phyloP scores from a whole-genome alignment of 2,329 filamentous ascomycete species.

The Penicillium griseofulvum region DNA sequence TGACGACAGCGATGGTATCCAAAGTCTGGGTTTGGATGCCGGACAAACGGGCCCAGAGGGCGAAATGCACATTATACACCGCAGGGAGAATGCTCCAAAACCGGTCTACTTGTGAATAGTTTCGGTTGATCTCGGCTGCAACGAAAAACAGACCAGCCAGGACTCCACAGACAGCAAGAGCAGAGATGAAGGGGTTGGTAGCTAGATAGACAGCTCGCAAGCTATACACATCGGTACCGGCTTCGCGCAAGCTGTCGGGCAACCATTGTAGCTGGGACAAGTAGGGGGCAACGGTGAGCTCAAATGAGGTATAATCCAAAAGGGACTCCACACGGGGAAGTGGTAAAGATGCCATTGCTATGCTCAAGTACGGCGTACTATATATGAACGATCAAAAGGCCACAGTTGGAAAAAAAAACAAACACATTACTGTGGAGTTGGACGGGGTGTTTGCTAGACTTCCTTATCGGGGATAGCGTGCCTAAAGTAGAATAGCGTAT shows the following conservation, averaged over 20 bases:
- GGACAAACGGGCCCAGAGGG: constrained; percentile 74
- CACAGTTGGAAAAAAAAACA: constrained; percentile 3
- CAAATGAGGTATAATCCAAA: constrained; percentile 72
- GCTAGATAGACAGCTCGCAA: constrained; percentile 71
- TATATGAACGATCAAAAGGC: background rate
- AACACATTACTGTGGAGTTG: constrained; percentile 3
- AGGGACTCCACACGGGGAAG: constrained; percentile 66
- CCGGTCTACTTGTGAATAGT: constrained; percentile 96
- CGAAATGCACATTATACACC: constrained; percentile 80
- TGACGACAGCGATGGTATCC: constrained; percentile 69
- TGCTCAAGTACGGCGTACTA: background rate
- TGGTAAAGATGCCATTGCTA: constrained; percentile 58
- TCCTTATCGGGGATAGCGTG: constrained; percentile 16
- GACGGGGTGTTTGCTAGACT: constrained; percentile 17
- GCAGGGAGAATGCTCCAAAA: constrained; percentile 88
- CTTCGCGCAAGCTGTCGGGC: constrained; percentile 62
- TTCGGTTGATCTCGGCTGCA: constrained; percentile 79
- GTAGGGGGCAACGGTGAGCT: constrained; percentile 72
- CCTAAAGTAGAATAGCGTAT: constrained; percentile 2
- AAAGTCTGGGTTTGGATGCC: constrained; percentile 68
- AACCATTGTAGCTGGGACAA: constrained; percentile 67
- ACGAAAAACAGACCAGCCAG: constrained; percentile 71
- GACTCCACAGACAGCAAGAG: constrained; percentile 67
- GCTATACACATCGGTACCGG: constrained; percentile 58
- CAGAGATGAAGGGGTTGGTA: constrained; percentile 82